phyloP scores from a whole-genome alignment of 1,284 basidiomycete genomes.

The Trichosporon sp. region DNA sequence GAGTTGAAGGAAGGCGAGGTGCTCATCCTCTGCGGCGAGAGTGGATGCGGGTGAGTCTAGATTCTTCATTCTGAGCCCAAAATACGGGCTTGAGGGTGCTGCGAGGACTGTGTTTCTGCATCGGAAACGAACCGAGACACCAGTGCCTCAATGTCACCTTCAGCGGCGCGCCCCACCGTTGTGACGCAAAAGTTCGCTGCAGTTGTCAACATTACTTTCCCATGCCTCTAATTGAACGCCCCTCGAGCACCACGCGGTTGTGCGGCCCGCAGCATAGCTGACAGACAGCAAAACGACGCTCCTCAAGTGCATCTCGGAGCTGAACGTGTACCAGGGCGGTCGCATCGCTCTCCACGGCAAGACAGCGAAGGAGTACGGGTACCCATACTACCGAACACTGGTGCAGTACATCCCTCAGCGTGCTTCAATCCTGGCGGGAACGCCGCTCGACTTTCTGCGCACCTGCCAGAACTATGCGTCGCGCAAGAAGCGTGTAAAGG shows the following conservation, averaged over 20 bases:
- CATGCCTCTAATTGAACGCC: neutral
- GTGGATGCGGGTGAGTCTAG: constrained; percentile 61
- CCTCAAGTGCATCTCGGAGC: constrained; percentile 72
- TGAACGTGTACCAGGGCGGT: constrained; percentile 63
- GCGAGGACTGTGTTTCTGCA: too few relatives aligned
- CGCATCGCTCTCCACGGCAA: constrained; percentile 60
- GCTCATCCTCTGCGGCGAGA: constrained; percentile 65
- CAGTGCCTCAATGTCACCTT: too few relatives aligned
- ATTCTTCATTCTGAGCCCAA: neutral
- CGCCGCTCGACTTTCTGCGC: constrained; percentile 64
- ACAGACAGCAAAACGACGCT: constrained; percentile 64
- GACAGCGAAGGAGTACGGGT: constrained; percentile 53
- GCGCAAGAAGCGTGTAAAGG: constrained; percentile 42
- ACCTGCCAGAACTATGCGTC: constrained; percentile 58
- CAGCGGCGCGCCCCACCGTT: neutral
- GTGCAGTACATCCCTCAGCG: constrained; percentile 80
- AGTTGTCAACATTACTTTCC: neutral
- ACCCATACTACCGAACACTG: constrained; percentile 67
- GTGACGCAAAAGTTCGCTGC: neutral
- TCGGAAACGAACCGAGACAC: too few relatives aligned
- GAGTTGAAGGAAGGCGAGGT: constrained; percentile 64
- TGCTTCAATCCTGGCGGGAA: constrained; percentile 71
- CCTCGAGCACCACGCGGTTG: neutral
- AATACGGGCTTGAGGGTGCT: too few relatives aligned
- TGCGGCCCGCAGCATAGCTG: neutral